Evolutionary conservation across 345 rosid species (phyloP).

Genomic region (Durio zibethinus): DNA sequence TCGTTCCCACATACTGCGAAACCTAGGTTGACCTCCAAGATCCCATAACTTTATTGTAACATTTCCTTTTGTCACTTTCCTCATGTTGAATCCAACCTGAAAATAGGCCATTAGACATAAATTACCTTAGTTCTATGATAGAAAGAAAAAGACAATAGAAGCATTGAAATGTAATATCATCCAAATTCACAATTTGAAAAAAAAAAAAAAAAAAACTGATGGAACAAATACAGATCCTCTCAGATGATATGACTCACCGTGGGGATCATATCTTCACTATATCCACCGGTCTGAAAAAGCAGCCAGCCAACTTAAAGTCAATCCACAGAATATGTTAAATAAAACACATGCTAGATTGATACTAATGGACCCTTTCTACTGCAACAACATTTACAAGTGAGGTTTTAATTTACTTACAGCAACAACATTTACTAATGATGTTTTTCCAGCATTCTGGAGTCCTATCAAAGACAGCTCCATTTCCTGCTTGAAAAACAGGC

Average conservation of each 20-base stretch:
- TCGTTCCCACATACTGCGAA: slow-evolving; percentile 97
- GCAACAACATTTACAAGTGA: slow-evolving; percentile 58
- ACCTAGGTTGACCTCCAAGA: slow-evolving; percentile 92
- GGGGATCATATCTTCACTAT: slow-evolving; percentile 92
- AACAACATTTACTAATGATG: slow-evolving; percentile 62
- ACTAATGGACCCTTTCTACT: not conserved
- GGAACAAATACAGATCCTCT: not conserved
- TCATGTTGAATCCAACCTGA: slow-evolving; percentile 93
- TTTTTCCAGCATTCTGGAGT: slow-evolving; percentile 73
- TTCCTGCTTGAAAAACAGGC: slow-evolving; percentile 68
- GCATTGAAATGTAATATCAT: not conserved
- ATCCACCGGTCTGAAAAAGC: slow-evolving; percentile 67
- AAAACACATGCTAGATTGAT: not conserved
- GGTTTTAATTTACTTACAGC: slow-evolving; percentile 49
- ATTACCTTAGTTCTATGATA: not conserved
- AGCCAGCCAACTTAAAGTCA: slow-evolving; percentile 10
- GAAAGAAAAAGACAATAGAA: not conserved
- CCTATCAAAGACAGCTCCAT: slow-evolving; percentile 72
- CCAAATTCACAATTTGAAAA: not conserved
- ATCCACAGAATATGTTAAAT: not conserved
- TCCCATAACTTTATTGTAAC: slow-evolving; percentile 95
- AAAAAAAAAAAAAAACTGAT: not conserved
- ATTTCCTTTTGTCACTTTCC: slow-evolving; percentile 89
- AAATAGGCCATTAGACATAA: not conserved
- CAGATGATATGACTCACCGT: slow-evolving; percentile 42